Evolutionary conservation across 1,139 yeast species (phyloP), one percentile per base, ranked within the genome.

Genomic region (Diutina mesorugosa): DNA sequence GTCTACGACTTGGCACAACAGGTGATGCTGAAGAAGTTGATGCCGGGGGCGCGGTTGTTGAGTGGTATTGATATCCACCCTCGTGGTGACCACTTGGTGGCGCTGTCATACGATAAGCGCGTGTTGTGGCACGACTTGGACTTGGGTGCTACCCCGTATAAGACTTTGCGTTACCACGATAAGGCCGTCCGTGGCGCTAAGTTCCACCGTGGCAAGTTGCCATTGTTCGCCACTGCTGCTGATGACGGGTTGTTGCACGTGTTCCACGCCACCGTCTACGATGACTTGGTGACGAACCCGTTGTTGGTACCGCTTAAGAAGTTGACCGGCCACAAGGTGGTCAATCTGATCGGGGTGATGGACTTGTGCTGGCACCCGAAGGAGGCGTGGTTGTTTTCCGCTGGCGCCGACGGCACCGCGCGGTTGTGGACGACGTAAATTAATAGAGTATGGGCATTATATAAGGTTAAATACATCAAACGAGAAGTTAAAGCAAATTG

Each of bases 371-470:
- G 99, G 99, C 99, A 95, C 77, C 98, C 99, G 61, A 85, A 86
- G 66, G 98, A 95, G 72, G 97, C 99, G 1, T 93, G 99, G 99
- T 77, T 93, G 65, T 90, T 93, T 70, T 86, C 95, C 68, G 90
- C 96, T n/a, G 99, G 98, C 64, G 98, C 98, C 28, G 99, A 95
- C 71, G 91, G 96, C 60, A 85, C 93, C 56, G 98, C 97, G 21
- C 84, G 97, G 67, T 77, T 93, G 67, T 93, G 99, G 99, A 93
- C 99, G 48, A 88, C 96, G 21, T 76, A 70, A 62, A 45, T 28
- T 26, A 16, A 38, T 35, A 38, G 29, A 51, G 32, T 30, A 32
- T 35, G 41, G 41, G 41, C 41, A 35, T 35, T 35, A 35, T 5
- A 35, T 35, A 35, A 21, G 41, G 41, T 35, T 10, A 35, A 9